Evolutionary conservation across 495 filamentous ascomycete species (phyloP).

Genomic region (Bacidia gigantensis): DNA sequence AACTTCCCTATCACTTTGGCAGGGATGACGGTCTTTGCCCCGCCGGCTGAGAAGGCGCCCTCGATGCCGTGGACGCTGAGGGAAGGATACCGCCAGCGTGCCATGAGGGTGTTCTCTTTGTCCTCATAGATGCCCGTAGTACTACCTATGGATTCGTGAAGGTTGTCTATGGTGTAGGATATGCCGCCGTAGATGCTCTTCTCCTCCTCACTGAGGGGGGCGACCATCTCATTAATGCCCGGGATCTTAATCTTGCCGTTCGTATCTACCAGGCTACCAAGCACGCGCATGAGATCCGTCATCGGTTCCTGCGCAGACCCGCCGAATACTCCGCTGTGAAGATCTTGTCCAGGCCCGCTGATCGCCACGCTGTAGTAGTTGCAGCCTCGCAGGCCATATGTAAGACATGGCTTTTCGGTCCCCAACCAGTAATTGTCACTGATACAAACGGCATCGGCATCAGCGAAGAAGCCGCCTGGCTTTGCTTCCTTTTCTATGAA

Average conservation of each 20-base stretch:
- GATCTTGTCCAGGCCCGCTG: constrained; percentile 78
- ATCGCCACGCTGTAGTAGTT: constrained; percentile 90
- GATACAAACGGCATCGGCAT: constrained; percentile 93
- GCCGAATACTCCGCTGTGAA: constrained; percentile 94
- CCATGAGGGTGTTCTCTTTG: constrained; percentile 86
- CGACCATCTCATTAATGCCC: constrained; percentile 83
- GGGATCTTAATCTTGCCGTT: constrained; percentile 82
- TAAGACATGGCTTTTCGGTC: constrained; percentile 93
- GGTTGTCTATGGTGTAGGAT: constrained; percentile 86
- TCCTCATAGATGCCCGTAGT: constrained; percentile 70
- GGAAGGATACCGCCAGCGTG: constrained; percentile 84
- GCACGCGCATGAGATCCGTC: constrained; percentile 78
- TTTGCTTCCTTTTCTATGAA: constrained; percentile 81
- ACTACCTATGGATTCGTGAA: constrained; percentile 80
- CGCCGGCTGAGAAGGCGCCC: constrained; percentile 83
- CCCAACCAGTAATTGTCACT: constrained; percentile 99
- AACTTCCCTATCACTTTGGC: constrained; percentile 97
- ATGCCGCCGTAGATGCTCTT: constrained; percentile 71
- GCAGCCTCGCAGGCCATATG: constrained; percentile 93
- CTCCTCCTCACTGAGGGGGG: constrained; percentile 74
- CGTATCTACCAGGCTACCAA: constrained; percentile 72
- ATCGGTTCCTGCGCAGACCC: constrained; percentile 94
- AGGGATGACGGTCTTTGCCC: constrained; percentile 97
- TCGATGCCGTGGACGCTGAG: constrained; percentile 95
- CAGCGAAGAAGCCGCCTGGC: constrained; percentile 64